phyloP scores from a whole-genome alignment of 164 flowering plant species.

The Berberis vulgaris region DNA sequence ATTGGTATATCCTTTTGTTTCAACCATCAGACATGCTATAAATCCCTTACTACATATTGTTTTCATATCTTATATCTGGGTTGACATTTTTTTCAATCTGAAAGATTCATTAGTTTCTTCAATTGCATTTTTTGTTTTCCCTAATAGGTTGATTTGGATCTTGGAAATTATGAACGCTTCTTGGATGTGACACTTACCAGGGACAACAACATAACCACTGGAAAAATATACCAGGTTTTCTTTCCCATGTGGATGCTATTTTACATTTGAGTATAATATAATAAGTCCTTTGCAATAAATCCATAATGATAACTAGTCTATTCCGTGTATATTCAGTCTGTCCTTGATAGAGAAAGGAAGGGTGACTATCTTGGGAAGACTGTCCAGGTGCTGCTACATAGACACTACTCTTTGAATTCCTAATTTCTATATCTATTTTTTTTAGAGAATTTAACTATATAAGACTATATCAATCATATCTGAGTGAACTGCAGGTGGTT shows the following conservation, averaged over 20 bases:
- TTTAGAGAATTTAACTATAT: background rate
- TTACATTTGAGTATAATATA: background rate
- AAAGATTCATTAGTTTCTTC: too few species aligned
- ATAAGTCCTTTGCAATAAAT: background rate
- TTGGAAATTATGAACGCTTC: constrained; percentile 95
- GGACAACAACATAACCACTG: constrained; percentile 93
- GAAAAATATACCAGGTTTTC: constrained; percentile 91
- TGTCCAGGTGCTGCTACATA: constrained; percentile 59
- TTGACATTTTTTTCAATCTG: too few species aligned
- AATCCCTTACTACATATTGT: too few species aligned
- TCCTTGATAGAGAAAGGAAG: constrained; percentile 79
- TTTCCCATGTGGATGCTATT: background rate
- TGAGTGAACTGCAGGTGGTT: constrained; percentile 55
- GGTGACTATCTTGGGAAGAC: constrained; percentile 98
- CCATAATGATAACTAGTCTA: constrained; percentile 5
- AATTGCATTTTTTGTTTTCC: background rate
- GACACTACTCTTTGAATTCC: background rate
- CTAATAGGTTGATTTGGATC: constrained; percentile 81
- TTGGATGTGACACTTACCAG: constrained; percentile 88
- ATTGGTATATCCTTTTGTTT: too few species aligned
- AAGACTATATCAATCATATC: background rate
- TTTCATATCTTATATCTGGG: too few species aligned
- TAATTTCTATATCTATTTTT: background rate
- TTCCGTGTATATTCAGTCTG: constrained; percentile 46
- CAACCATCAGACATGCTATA: too few species aligned